phyloP scores from a whole-genome alignment of 2,329 filamentous ascomycete genomes.

The Neonectria ditissima region DNA sequence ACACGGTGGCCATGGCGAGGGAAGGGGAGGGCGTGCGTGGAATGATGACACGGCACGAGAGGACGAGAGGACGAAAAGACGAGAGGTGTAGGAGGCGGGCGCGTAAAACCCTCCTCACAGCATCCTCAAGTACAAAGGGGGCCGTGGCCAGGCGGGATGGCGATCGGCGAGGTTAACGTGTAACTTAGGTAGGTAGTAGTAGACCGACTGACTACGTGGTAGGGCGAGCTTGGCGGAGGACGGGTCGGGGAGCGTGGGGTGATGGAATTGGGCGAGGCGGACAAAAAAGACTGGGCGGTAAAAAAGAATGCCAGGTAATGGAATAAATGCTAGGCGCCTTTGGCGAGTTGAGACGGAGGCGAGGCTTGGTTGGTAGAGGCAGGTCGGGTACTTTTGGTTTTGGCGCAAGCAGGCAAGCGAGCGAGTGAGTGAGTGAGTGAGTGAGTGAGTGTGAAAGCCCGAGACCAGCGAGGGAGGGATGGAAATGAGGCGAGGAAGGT shows the following conservation, averaged over 20 bases:
- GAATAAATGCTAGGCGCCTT: constrained; percentile 1
- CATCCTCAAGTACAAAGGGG: constrained; percentile 35
- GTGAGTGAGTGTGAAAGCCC: not conserved
- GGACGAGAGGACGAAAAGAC: too few species aligned
- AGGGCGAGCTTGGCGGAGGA: constrained; percentile 10
- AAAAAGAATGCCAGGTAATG: not conserved
- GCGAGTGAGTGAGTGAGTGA: not conserved
- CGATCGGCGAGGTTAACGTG: constrained; percentile 1
- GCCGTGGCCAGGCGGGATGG: constrained; percentile 19
- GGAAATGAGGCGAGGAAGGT: not conserved
- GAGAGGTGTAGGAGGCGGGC: constrained; percentile 27
- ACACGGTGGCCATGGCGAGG: constrained; percentile 30
- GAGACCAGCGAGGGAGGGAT: not conserved
- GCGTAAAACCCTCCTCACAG: constrained; percentile 29
- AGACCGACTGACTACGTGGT: constrained; percentile 1
- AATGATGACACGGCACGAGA: constrained; percentile 19
- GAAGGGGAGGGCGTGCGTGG: not conserved
- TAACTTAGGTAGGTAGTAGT: too few species aligned
- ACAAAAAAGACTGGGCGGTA: not conserved
- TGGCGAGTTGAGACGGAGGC: constrained; percentile 2
- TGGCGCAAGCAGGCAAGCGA: not conserved
- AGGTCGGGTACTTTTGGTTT: not conserved
- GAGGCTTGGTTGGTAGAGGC: not conserved
- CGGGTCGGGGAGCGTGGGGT: constrained; percentile 23
- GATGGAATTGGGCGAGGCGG: constrained; percentile 1